Evolutionary conservation across 139 green algal genomes (phyloP).

Genomic region (Chlamydomonas schloesseri): DNA sequence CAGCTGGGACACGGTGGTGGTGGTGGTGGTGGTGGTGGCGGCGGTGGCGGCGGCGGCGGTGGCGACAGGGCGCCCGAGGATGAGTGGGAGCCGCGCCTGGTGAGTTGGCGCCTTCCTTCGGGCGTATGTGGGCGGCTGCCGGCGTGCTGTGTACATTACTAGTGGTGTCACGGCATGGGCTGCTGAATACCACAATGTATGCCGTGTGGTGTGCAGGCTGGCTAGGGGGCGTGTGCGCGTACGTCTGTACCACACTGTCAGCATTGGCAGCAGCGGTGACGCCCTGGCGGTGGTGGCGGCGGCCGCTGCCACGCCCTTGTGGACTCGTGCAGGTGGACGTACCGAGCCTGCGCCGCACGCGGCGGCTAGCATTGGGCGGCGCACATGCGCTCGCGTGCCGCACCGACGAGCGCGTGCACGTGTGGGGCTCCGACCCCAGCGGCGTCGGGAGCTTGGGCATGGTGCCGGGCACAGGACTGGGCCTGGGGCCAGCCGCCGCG

Average conservation of each 20-base stretch:
- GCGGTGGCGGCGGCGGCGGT: too few species aligned
- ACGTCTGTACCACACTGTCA: too few species aligned
- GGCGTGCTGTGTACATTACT: too few species aligned
- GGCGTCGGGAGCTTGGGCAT: background rate
- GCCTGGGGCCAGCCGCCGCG: too few species aligned
- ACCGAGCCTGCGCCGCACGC: background rate
- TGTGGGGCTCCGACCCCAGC: background rate
- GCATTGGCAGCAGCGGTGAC: too few species aligned
- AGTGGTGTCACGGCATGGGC: too few species aligned
- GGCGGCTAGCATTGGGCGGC: background rate
- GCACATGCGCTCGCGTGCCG: background rate
- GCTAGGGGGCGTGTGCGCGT: background rate
- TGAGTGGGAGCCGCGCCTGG: background rate
- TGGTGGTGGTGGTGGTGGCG: background rate
- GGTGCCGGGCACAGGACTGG: background rate
- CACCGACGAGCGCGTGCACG: background rate
- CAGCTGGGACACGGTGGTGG: conserved; percentile 4
- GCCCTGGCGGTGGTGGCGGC: too few species aligned
- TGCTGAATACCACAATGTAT: too few species aligned
- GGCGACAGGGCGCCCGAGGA: background rate
- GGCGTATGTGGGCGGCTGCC: too few species aligned
- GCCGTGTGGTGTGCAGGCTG: background rate
- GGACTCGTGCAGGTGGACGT: background rate
- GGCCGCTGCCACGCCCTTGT: too few species aligned
- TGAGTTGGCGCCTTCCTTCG: too few species aligned